These are phyloP conservation scores for Haplosporangium gracile DNA, from an alignment of 192 early-diverging fungal genomes.

Conservation along the genomic window DNA sequence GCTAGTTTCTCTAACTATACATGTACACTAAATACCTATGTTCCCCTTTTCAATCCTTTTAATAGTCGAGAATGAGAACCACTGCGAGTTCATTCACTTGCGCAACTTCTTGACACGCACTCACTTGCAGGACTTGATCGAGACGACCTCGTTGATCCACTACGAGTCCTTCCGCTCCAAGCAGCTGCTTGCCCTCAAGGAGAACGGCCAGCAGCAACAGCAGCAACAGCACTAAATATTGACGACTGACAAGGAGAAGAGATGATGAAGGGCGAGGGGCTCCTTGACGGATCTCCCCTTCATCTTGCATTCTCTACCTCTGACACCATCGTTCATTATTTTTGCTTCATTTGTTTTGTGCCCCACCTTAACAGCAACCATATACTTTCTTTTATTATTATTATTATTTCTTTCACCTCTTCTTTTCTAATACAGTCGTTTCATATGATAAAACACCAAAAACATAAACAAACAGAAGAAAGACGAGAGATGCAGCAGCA, in stretches of 20 bases:
- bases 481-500: too few relatives aligned
- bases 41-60: not conserved
- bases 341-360: constrained; percentile 2
- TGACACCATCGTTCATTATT: not conserved
- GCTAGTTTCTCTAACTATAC: not conserved
- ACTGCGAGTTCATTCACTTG: constrained; percentile 96
- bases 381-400: not conserved
- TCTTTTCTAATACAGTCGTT: too few relatives aligned
- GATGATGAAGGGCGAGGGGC: not conserved
- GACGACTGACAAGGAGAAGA: too few relatives aligned
- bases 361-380: not conserved
- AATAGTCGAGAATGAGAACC: constrained; percentile 91
- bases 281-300: not conserved
- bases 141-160: constrained; percentile 93
- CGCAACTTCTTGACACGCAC: constrained; percentile 95
- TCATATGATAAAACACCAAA: too few relatives aligned
- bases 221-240: constrained; percentile 6
- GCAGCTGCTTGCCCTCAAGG: constrained; percentile 71
- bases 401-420: not conserved
- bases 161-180: constrained; percentile 96
- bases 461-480: too few relatives aligned
- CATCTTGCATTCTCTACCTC: not conserved
- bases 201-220: constrained; percentile 62
- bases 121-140: constrained; percentile 97
- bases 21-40: not conserved